Conservation (phyloP, 176 grass and related monocot genomes). For the Triticum urartu region DNA sequence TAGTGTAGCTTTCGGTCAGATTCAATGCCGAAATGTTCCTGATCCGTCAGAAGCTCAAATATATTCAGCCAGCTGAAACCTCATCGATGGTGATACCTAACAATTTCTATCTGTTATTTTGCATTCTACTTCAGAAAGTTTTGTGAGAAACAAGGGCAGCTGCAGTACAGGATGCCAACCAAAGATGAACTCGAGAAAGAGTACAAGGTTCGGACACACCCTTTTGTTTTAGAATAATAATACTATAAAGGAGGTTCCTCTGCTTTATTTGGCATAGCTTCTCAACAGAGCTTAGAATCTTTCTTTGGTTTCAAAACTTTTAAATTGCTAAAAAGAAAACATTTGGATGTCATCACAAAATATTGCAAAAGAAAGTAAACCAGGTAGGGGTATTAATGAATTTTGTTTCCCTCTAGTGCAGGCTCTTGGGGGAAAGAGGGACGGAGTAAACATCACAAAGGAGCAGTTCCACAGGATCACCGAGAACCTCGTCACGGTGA, state of each 20-base stretch:
- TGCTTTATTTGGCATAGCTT: not conserved
- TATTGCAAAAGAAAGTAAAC: no score
- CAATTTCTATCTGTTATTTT: not conserved
- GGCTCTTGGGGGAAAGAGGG: no score
- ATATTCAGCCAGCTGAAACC: not conserved
- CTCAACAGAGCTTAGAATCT: not conserved
- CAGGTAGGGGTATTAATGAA: not conserved
- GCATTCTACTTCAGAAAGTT: conserved; percentile 35
- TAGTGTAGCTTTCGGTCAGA: not conserved
- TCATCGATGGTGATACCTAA: not conserved
- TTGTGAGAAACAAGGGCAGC: conserved; percentile 33
- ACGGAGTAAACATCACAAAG: not conserved
- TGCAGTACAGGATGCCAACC: conserved; percentile 51
- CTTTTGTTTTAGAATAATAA: not conserved
- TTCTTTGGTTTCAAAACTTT: conserved; percentile 5
- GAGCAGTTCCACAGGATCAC: conserved; percentile 19
- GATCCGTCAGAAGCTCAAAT: not conserved
- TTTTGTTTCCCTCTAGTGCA: not conserved
- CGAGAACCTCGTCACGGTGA: not conserved
- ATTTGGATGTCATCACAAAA: not conserved
- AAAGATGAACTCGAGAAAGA: not conserved
- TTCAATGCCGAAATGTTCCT: not conserved
- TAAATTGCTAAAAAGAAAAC: not conserved
- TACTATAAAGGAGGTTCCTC: not conserved
- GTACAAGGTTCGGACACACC: conserved; percentile 34